Evolutionary conservation across 768 basidiomycete genomes (phyloP).

Genomic region (Termitomyces sp.): DNA sequence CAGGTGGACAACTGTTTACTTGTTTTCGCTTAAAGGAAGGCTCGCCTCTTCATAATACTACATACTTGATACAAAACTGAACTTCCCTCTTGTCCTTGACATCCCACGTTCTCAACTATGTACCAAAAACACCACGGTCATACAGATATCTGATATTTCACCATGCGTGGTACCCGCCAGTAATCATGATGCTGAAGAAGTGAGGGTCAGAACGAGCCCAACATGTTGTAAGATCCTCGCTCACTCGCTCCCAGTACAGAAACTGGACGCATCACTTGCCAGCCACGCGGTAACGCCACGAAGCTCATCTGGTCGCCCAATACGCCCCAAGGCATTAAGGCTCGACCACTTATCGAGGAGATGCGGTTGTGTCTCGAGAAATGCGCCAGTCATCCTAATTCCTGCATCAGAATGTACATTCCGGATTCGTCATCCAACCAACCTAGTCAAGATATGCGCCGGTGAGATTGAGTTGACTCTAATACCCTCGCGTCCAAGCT

Average conservation of each 20-base stretch:
- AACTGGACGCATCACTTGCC: slow-evolving; percentile 51
- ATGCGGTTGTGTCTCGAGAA: slow-evolving; percentile 58
- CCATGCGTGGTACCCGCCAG: background rate
- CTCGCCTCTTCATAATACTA: too few species aligned
- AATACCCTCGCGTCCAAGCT: slow-evolving; percentile 59
- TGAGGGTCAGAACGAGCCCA: background rate
- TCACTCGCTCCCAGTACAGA: background rate
- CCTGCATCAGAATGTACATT: background rate
- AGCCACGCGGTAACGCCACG: slow-evolving; percentile 37
- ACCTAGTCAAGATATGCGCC: slow-evolving; percentile 71
- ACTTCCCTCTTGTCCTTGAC: too few species aligned
- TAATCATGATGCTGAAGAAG: background rate
- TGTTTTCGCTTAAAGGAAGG: too few species aligned
- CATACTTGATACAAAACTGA: too few species aligned
- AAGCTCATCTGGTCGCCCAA: slow-evolving; percentile 42
- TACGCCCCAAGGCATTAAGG: slow-evolving; percentile 61
- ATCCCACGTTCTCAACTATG: too few species aligned
- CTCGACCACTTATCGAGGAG: slow-evolving; percentile 60
- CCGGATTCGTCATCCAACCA: slow-evolving; percentile 5
- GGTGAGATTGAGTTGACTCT: slow-evolving; percentile 74
- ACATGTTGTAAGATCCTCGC: background rate
- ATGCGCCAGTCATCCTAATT: slow-evolving; percentile 66
- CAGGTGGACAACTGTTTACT: too few species aligned
- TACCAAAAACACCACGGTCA: too few species aligned
- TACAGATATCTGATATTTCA: background rate